Evolutionary conservation across 106 monocot species (phyloP), one percentile per base, ranked within the genome.

Genomic region (Triglochin maritima): DNA sequence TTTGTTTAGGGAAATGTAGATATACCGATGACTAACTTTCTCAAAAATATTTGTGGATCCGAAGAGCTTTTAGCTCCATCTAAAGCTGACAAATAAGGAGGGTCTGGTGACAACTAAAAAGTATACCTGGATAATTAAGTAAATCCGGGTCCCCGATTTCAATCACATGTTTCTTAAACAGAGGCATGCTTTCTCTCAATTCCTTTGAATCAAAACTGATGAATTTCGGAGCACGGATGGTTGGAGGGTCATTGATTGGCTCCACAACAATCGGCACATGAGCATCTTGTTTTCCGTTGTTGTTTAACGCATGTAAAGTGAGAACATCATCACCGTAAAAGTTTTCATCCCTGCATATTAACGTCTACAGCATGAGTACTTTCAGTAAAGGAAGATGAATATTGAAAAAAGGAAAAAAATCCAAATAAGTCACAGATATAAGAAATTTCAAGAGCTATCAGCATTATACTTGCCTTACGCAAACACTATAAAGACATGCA

Each of bases 171-270:
- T 79, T 83, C 52, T 82, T 79, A 74, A 81, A 90, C 58, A 95
- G 79, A 73, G 79, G 82, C 58, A 87, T 11, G 49, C 79, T 76
- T 46, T 83, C 77, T 49, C 17, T 62, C 50, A 69, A 63, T 64
- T 85, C 72, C 44, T 80, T 80, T 69, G 10, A 66, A 67, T 67
- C 77, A 47, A 90, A 75, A 9, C 69, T 49, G 77, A 95, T 76
- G 59, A 83, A 83, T 13, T 78, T 71, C 9, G 94, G 94, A 17
- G 75, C 81, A 62, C 72, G 9, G 57, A 95, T 81, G 56, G 81
- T 70, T 59, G 94, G 87, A 65, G 84, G 82, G 78, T 95, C 87
- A 72, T 90, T 95, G 29, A 83, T 70, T 59, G 94, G 90, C 71
- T 87, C 75, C 49, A 95, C 87, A 58, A 77, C 74, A 64, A 87